Base-by-base conservation (phyloP, 805 yeast genomes). In the Yamadazyma sp. region DNA sequence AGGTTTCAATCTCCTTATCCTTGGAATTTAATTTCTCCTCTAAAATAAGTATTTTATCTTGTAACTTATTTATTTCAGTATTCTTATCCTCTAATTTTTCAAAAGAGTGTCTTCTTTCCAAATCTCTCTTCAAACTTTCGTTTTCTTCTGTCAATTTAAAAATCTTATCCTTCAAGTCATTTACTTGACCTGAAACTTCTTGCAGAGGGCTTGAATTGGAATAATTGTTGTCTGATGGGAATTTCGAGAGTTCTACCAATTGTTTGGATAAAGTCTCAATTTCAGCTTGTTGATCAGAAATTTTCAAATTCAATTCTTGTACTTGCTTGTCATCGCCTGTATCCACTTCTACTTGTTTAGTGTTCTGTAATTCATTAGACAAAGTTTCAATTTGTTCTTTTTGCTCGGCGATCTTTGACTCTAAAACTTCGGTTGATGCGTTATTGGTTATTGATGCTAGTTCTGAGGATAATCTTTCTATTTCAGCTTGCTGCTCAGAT, bases 21-120 rank as follows among this genome's bases (percentile, higher is more conserved):
- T 35, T 43, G 8, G 17, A 6, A 7, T 14, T 23, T 10, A 44
- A 23, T 23, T 42, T 7, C 5, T 49, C 49, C 27, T 58, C 56
- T 19, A 61, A 40, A 22, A 37, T 36, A 1, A 12, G 27, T 4
- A 42, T 40, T 22, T 23, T 28, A 19, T 44, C 47, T 13, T 38
- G 37, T 13, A 37, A 15, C 23, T 37, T 38, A 17, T 30, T 39
- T 10, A 43, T 13, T 25, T 45, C 46, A 2, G 35, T n/a, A 23
- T 40, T 43, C 15, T 30, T 43, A 26, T 43, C 40, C 21, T 44
- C 43, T 7, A 44, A 31, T 17, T 44, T 40, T 15, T 44, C 43
- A 26, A 36, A 30, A 13, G 43, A 38, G 18, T 32, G 36, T 17
- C 23, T 35, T 22, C 43, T 33, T 31, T 45, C 49, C 4, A 40